Percentiles rank a stretch among this genome's conserved stretches.
Conservation (phyloP, 2,329 filamentous ascomycete species). For the Balansia obtecta region DNA sequence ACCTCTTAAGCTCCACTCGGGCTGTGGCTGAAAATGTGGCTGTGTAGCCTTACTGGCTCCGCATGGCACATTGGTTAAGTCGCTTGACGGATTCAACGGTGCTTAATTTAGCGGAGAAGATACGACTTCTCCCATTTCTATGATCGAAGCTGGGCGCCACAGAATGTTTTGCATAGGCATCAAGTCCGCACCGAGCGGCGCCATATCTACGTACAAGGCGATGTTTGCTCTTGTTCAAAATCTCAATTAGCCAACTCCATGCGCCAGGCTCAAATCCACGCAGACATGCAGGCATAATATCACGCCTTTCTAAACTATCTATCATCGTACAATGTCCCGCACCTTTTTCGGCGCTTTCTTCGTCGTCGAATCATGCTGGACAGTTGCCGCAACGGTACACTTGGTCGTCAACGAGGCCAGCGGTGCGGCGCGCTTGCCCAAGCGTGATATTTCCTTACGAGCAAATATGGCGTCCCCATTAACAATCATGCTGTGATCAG, state of each 20-base stretch:
- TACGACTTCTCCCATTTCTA: too few species aligned
- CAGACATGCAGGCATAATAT: neutral
- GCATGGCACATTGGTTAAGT: too few species aligned
- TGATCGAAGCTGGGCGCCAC: too few species aligned
- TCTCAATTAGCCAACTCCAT: neutral
- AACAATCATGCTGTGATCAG: slow-evolving; percentile 53
- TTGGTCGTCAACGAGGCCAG: slow-evolving; percentile 6
- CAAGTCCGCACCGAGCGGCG: neutral
- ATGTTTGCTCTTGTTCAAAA: neutral
- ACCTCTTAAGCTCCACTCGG: slow-evolving; percentile 7
- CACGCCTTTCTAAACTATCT: too few species aligned
- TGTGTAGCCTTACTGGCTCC: neutral
- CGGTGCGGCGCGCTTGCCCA: slow-evolving; percentile 27
- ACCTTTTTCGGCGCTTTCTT: too few species aligned
- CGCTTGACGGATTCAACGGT: too few species aligned
- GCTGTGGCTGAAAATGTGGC: slow-evolving; percentile 1
- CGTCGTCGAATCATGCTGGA: neutral
- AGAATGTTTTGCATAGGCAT: neutral
- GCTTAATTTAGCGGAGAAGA: too few species aligned
- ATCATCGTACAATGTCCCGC: neutral
- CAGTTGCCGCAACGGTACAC: too few species aligned
- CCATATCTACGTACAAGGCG: too few species aligned
- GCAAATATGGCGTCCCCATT: slow-evolving; percentile 41
- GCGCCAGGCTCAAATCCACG: neutral
- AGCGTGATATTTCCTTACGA: slow-evolving; percentile 39